A percentile compares a stretch with the other conserved stretches of the same genome.
phyloP scores from a whole-genome alignment of 2,329 filamentous ascomycete genomes.

The Cryphonectria nitschkei region DNA sequence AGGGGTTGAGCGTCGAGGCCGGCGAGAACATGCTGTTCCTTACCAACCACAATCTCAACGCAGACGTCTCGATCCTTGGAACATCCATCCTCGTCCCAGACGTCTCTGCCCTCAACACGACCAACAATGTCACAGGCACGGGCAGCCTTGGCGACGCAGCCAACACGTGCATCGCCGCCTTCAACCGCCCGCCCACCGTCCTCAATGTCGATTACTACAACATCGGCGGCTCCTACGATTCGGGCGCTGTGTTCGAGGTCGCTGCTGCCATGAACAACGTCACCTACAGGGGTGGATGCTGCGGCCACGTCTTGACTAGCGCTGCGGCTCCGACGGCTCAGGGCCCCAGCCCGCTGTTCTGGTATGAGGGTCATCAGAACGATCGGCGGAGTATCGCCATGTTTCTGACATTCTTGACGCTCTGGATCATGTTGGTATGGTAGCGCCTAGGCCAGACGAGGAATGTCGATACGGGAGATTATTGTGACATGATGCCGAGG shows the following conservation, averaged over 20 bases:
- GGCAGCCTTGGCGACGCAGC: constrained; percentile 70
- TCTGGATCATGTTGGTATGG: constrained; percentile 26
- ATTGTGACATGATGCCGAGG: constrained; percentile 28
- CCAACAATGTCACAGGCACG: constrained; percentile 67
- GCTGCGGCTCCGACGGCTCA: constrained; percentile 7
- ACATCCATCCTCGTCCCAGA: constrained; percentile 71
- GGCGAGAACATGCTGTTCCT: constrained; percentile 72
- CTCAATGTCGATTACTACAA: constrained; percentile 89
- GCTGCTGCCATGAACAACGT: constrained; percentile 74
- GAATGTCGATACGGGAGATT: constrained; percentile 16
- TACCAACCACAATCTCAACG: constrained; percentile 90
- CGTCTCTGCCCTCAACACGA: constrained; percentile 68
- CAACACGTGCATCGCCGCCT: constrained; percentile 63
- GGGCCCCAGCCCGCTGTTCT: constrained; percentile 26
- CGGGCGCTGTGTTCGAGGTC: constrained; percentile 77
- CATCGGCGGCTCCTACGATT: constrained; percentile 54
- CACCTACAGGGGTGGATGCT: constrained; percentile 62
- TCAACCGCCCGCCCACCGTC: constrained; percentile 74
- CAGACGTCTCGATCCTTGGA: constrained; percentile 70
- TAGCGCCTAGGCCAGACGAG: constrained; percentile 29
- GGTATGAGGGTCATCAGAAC: constrained; percentile 24
- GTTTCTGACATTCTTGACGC: constrained; percentile 30
- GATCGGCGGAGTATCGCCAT: constrained; percentile 22
- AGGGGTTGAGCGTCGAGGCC: constrained; percentile 49
- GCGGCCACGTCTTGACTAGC: constrained; percentile 46